Evolutionary conservation across 169 alveolate genomes (phyloP).

Genomic region (Babesia microti): DNA sequence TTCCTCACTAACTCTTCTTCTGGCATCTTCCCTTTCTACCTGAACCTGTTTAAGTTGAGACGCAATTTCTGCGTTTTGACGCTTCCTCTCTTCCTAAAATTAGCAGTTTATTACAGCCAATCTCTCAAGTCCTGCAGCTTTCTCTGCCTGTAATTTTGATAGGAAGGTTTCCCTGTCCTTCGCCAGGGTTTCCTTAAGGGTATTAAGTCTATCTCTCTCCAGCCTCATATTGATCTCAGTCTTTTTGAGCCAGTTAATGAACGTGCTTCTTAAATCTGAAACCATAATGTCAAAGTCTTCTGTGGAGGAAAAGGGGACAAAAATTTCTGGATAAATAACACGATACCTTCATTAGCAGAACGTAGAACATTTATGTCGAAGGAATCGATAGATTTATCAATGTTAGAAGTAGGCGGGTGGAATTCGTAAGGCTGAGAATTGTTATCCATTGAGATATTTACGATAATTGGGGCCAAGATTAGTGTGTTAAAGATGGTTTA

Average conservation of each 20-base stretch:
- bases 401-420: neutral
- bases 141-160: constrained; percentile 23
- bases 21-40: constrained; percentile 70
- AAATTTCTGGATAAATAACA: constrained; percentile 1
- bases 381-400: neutral
- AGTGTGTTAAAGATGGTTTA: too few relatives aligned
- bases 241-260: constrained; percentile 70
- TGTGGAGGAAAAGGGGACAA: constrained; percentile 3
- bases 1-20: constrained; percentile 65
- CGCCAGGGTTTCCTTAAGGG: constrained; percentile 50
- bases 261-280: constrained; percentile 70
- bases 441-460: neutral
- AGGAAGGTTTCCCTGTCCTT: constrained; percentile 50
- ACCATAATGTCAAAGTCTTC: constrained; percentile 74
- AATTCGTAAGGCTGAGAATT: neutral
- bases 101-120: constrained; percentile 23
- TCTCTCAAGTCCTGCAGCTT: constrained; percentile 29
- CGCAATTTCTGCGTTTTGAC: constrained; percentile 61
- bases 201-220: constrained; percentile 38
- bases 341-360: constrained; percentile 29
- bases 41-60: constrained; percentile 66
- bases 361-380: too few relatives aligned
- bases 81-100: constrained; percentile 62
- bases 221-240: constrained; percentile 54
- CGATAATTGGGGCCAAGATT: constrained; percentile 6